Evolutionary conservation across 805 yeast species (phyloP).

Genomic region (Grigorovia humatica): DNA sequence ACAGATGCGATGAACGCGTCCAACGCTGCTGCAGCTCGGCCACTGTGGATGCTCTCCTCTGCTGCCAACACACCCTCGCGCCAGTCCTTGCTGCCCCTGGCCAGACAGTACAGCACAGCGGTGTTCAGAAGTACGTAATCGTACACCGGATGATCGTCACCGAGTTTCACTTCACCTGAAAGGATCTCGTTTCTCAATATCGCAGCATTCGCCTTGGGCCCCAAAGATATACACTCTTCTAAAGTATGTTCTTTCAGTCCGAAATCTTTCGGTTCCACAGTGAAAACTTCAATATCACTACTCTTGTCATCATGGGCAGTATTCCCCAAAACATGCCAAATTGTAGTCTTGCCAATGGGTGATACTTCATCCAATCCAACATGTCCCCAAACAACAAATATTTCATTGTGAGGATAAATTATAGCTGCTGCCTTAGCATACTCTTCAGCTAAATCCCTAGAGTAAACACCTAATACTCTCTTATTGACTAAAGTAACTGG

Average conservation of each 20-base stretch:
- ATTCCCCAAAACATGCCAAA: slow-evolving; percentile 53
- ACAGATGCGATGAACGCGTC: slow-evolving; percentile 33
- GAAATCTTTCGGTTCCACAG: slow-evolving; percentile 64
- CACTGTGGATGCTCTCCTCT: slow-evolving; percentile 51
- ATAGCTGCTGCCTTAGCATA: slow-evolving; percentile 73
- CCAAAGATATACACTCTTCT: slow-evolving; percentile 63
- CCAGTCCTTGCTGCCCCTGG: slow-evolving; percentile 63
- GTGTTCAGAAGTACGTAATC: slow-evolving; percentile 89
- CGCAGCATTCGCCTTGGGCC: slow-evolving; percentile 76
- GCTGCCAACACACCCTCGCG: slow-evolving; percentile 70
- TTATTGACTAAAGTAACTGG: slow-evolving; percentile 62
- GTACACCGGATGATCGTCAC: slow-evolving; percentile 51
- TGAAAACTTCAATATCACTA: slow-evolving; percentile 30
- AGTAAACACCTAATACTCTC: slow-evolving; percentile 82
- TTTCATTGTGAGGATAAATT: slow-evolving; percentile 38
- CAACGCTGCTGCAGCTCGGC: slow-evolving; percentile 55
- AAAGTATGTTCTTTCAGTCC: slow-evolving; percentile 68
- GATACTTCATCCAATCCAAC: slow-evolving; percentile 90
- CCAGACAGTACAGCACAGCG: slow-evolving; percentile 74
- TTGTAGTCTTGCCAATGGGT: slow-evolving; percentile 71
- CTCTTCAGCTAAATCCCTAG: slow-evolving; percentile 65
- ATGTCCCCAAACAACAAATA: slow-evolving; percentile 89
- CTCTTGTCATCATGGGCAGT: slow-evolving; percentile 10
- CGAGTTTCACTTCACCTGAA: slow-evolving; percentile 34
- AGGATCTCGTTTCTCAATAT: slow-evolving; percentile 33